Percentiles rank a stretch among this genome's conserved stretches.
Evolutionary conservation across 257 asterid species (phyloP).

Genomic region (Solanum pinnatisectum): DNA sequence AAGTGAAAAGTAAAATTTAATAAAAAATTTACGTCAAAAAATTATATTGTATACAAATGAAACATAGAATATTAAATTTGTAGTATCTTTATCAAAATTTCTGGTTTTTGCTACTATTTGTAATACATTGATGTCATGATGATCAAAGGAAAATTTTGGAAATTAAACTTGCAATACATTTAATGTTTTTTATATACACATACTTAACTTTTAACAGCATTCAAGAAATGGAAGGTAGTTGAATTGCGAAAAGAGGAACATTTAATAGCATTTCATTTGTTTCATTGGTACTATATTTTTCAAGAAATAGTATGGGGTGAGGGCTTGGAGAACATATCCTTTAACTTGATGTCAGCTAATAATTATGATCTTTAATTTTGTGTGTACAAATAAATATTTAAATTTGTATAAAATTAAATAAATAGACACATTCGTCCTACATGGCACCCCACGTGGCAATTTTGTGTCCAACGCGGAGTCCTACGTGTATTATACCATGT

Average conservation of each 20-base stretch:
- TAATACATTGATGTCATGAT: not conserved
- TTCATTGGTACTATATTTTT: not conserved
- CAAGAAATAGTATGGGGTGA: not conserved
- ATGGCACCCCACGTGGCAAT: too few relatives aligned
- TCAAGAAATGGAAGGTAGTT: not conserved
- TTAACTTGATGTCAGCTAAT: too few relatives aligned
- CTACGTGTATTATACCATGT: too few relatives aligned
- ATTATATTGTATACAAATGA: not conserved
- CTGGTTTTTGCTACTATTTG: not conserved
- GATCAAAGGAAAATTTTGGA: not conserved
- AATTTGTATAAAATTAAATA: too few relatives aligned
- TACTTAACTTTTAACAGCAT: not conserved
- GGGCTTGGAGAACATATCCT: too few relatives aligned
- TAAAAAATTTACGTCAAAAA: not conserved
- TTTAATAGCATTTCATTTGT: not conserved
- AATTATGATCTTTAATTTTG: too few relatives aligned
- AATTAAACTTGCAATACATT: not conserved
- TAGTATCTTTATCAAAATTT: not conserved
- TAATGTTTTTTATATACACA: not conserved
- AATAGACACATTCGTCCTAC: too few relatives aligned
- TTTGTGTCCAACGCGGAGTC: too few relatives aligned
- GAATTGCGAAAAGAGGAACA: not conserved
- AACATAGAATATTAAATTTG: not conserved
- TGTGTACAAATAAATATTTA: too few relatives aligned
- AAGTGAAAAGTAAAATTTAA: too few relatives aligned